Base-by-base conservation (phyloP, 2,329 filamentous ascomycete species). In the Tolypocladium sp. region DNA sequence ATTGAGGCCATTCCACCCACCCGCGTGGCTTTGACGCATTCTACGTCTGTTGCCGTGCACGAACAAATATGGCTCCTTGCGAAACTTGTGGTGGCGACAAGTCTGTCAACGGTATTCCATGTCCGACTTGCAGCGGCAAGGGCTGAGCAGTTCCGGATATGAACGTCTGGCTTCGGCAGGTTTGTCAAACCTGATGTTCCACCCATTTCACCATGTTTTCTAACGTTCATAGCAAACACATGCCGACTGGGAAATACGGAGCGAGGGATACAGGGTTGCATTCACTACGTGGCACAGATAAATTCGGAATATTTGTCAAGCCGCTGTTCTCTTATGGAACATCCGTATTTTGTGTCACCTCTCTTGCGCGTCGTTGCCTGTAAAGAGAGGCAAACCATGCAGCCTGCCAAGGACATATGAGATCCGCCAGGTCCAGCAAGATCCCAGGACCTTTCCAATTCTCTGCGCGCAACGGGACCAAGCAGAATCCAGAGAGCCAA, bases 341-440 rank as follows among this genome's bases (percentile, higher is more conserved):
- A 53, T 37, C 30, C 51, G 4, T n/a, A 17, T 38, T 33, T 35
- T 57, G 2, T 46, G 20, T 57, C 30, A 57, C 30, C 3, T 57
- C 56, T 33, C 25, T 42, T 42, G 44, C 56, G 5, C 17, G 20
- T 33, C 56, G 41, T 40, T n/a, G 46, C 46, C n/a, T 49, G 42
- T 57, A 57, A 13, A 40, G 30, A 15, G 33, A 46, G 25, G 22
- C 38, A 30, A 51, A 40, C 46, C 56, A 51, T 17, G 0, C 44
- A 27, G 56, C 44, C 27, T 57, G 56, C 56, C 56, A 57, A 15
- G 46, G 56, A 41, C 37, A 52, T 57, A 41, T 41, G 20, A 57
- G 42, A 52, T 57, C 56, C 33, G 56, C 25, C 44, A 57, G 30
- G 22, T 57, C 44, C 44, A 57, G 35, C 44, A 57, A 53, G 20